Evolutionary conservation across 2,329 filamentous ascomycete genomes (phyloP), one percentile per base, ranked within the genome.

Genomic region (Aspergillus japonicus): DNA sequence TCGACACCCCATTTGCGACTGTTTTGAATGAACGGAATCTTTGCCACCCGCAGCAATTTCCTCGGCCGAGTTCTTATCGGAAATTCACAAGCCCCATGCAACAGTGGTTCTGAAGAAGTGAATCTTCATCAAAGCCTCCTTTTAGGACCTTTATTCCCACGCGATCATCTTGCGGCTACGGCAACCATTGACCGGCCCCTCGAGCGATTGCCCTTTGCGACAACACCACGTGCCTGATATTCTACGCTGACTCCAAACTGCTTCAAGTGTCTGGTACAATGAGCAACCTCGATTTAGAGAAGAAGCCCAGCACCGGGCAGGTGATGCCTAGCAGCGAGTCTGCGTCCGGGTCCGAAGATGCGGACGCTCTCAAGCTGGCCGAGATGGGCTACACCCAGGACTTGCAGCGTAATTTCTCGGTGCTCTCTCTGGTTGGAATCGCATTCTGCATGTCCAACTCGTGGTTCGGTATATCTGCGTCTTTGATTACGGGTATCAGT

Each of bases 371-470:
- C 44, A 79, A 78, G 64, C 69, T 81, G 31, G 78, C 77, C 2
- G 66, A 68, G 57, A 80, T 82, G 79, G 81, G 81, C 19, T 82
- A 82, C 63, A 73, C 71, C 2, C 80, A 82, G 63, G 78, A 80
- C 56, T 31, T 69, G 64, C 62, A 66, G 58, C 75, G 80, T 44
- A 82, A 82, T 59, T 82, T 80, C 69, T 78, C 75, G 35, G 73
- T 82, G n/a, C 72, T 78, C 64, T 81, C 79, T 0, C 73, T 82
- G 42, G 73, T 82, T 3, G 81, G 79, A n/a, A 78, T 82, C 12
- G 80, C 80, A 10, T 83, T 82, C 66, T 81, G 78, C 8, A 75
- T 83, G 57, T 81, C 80, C 29, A 82, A 83, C 62, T 81, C 79
- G 1, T 83, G 80, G 81, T 81, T 81, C 61, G 81, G 78, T 53